Evolutionary conservation across 2,329 filamentous ascomycete genomes (phyloP).

Genomic region (Chaetomium olivaceum): DNA sequence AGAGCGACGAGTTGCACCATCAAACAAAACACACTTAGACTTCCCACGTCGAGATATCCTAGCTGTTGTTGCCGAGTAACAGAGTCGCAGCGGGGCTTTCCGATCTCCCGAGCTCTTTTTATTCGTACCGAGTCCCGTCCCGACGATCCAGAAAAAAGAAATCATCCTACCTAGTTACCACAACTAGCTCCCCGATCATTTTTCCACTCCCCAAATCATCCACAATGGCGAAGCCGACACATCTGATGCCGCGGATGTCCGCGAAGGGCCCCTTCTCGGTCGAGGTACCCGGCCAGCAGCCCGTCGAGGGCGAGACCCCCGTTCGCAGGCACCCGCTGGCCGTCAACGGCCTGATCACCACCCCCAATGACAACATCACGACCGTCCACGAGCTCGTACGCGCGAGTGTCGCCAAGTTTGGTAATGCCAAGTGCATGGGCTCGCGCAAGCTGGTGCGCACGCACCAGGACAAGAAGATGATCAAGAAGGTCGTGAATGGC

Average conservation of each 20-base stretch:
- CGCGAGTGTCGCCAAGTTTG: constrained; percentile 64
- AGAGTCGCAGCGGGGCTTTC: constrained; percentile 10
- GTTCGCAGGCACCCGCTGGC: constrained; percentile 66
- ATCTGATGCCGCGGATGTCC: constrained; percentile 48
- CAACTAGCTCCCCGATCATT: background rate
- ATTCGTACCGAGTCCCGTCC: background rate
- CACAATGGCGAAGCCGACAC: constrained; percentile 29
- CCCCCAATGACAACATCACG: constrained; percentile 63
- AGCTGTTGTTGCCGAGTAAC: constrained; percentile 8
- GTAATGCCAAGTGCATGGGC: constrained; percentile 66
- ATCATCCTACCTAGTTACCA: background rate
- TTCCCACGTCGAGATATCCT: background rate
- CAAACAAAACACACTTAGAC: background rate
- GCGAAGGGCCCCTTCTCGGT: constrained; percentile 67
- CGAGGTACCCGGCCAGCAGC: constrained; percentile 64
- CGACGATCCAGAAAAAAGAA: background rate
- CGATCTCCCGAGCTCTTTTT: constrained; percentile 2
- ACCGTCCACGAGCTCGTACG: constrained; percentile 77
- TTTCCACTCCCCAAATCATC: background rate
- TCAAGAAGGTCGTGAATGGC: constrained; percentile 85
- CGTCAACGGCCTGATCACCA: constrained; percentile 61
- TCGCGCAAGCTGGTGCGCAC: constrained; percentile 72
- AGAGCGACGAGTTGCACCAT: constrained; percentile 2
- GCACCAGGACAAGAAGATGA: constrained; percentile 81
- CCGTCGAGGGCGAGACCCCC: constrained; percentile 71